A percentile compares a stretch with the other conserved stretches of the same genome.
These are phyloP conservation scores for Saturnispora bothae DNA, from an alignment of 805 yeast species.

Conservation along the genomic window DNA sequence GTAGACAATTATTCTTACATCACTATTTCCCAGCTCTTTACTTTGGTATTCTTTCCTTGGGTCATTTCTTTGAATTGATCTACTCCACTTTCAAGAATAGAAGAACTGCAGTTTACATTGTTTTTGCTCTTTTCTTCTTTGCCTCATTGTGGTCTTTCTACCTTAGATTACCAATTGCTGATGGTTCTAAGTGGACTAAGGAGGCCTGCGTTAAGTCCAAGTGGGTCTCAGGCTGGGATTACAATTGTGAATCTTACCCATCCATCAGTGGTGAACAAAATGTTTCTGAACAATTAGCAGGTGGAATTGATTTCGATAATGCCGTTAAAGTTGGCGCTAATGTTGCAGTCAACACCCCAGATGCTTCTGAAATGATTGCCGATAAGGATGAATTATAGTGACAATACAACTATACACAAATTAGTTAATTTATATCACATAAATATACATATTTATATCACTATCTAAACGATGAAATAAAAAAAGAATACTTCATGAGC, in stretches of 20 bases:
- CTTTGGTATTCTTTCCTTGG: slow-evolving; percentile 39
- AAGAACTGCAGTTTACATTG: slow-evolving; percentile 33
- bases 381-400: not conserved
- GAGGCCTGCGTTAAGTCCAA: slow-evolving; percentile 32
- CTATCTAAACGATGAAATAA: too few relatives aligned
- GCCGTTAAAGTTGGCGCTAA: slow-evolving; percentile 10
- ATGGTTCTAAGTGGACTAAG: slow-evolving; percentile 55
- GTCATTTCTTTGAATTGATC: slow-evolving; percentile 25
- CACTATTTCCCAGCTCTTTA: slow-evolving; percentile 90
- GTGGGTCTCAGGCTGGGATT: slow-evolving; percentile 72
- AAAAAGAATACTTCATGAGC: too few relatives aligned
- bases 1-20: slow-evolving; percentile 84
- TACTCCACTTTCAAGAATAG: slow-evolving; percentile 26
- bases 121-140: slow-evolving; percentile 39
- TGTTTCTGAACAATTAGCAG: slow-evolving; percentile 6
- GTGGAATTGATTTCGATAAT: slow-evolving; percentile 14
- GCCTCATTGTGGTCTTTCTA: slow-evolving; percentile 45
- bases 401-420: too few relatives aligned
- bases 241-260: slow-evolving; percentile 57
- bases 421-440: not conserved
- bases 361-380: slow-evolving; percentile 7
- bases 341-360: not conserved
- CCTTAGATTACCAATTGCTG: slow-evolving; percentile 60
- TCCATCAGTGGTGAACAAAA: slow-evolving; percentile 11
- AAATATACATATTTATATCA: not conserved